Evolutionary conservation across 352 stramenopile species (phyloP).

Genomic region (Phytophthora fragariae): DNA sequence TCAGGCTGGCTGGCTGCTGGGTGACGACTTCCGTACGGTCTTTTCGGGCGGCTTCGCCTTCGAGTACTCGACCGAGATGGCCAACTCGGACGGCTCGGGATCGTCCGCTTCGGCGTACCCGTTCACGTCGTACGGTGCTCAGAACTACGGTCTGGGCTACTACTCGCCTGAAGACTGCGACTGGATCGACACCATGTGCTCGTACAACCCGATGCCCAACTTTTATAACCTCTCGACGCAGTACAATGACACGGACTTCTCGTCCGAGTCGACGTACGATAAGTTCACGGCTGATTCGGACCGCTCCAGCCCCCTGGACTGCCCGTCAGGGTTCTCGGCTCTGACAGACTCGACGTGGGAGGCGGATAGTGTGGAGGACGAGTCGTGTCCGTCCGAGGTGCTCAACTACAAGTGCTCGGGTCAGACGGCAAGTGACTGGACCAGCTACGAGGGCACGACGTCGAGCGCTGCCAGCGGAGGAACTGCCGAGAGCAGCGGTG

Average conservation of each 20-base stretch:
- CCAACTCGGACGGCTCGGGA: slow-evolving; percentile 60
- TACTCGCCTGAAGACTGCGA: slow-evolving; percentile 77
- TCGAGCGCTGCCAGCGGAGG: slow-evolving; percentile 38
- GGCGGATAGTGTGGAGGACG: slow-evolving; percentile 35
- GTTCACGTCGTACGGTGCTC: slow-evolving; percentile 71
- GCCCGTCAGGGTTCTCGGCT: slow-evolving; percentile 40
- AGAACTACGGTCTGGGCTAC: slow-evolving; percentile 89
- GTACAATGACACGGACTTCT: slow-evolving; percentile 61
- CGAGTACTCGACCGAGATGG: slow-evolving; percentile 80
- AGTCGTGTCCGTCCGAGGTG: slow-evolving; percentile 40
- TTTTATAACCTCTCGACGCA: slow-evolving; percentile 63
- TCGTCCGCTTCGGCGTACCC: slow-evolving; percentile 60
- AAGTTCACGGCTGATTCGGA: slow-evolving; percentile 42
- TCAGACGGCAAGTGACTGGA: slow-evolving; percentile 60
- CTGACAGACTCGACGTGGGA: slow-evolving; percentile 45
- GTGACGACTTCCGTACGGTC: slow-evolving; percentile 46
- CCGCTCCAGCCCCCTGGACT: slow-evolving; percentile 32
- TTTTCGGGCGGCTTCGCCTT: slow-evolving; percentile 77
- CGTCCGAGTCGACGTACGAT: slow-evolving; percentile 43
- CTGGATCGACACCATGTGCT: slow-evolving; percentile 55
- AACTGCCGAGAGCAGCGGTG: slow-evolving; percentile 28
- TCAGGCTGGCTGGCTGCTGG: slow-evolving; percentile 61
- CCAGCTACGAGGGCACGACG: slow-evolving; percentile 41
- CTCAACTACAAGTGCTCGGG: slow-evolving; percentile 55
- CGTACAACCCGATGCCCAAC: slow-evolving; percentile 77